Evolutionary conservation across 1,284 basidiomycete genomes (phyloP), one percentile per base, ranked within the genome.

Genomic region (Rhodotorula sp.): DNA sequence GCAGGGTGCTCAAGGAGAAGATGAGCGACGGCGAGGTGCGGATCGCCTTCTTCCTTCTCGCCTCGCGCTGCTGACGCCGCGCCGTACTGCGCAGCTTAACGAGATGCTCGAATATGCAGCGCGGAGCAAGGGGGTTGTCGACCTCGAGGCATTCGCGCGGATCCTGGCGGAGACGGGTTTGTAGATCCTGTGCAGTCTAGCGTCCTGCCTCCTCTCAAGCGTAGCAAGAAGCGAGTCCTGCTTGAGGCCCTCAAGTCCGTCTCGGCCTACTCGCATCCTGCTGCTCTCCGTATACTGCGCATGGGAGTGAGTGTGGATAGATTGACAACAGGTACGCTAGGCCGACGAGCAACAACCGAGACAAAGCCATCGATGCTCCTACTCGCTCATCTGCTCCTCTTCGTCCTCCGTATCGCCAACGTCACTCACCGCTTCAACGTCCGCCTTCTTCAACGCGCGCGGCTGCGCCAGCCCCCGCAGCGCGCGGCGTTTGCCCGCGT

Each of bases 51-150:
- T 4, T 2, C 15, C 46, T 34, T 32, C 22, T 29, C 27, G 32
- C 10, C n/a, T 9, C 5, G 37, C 13, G 29, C 0, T 1, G 27
- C 56, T 29, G 46, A 37, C 8, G 2, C 13, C 7, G 48, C n/a
- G 41, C 27, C 50, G 21, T 6, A 0, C 15, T 17, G 44, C 44
- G 10, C 67, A 79, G 78, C 64, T 78, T 19, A 57, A 61, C n/a
- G 78, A 79, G 53, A 78, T 79, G 78, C 72, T 78, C 10, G 78
- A 79, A 41, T 77, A 77, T 50, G 78, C 77, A 3, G 67, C 66
- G 10, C 55, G 41, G 15, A 68, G 50, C 21, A 50, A 61, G 3
- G 70, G 72, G 6, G 55, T 61, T 5, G 78, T 79, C 32, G 58
- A 75, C 32, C 54, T 78, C 12, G 67, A 73, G 3, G 67, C 68